These are phyloP conservation scores for Miamiensis avidus DNA, from an alignment of 169 alveolate species.

Conservation along the genomic window DNA sequence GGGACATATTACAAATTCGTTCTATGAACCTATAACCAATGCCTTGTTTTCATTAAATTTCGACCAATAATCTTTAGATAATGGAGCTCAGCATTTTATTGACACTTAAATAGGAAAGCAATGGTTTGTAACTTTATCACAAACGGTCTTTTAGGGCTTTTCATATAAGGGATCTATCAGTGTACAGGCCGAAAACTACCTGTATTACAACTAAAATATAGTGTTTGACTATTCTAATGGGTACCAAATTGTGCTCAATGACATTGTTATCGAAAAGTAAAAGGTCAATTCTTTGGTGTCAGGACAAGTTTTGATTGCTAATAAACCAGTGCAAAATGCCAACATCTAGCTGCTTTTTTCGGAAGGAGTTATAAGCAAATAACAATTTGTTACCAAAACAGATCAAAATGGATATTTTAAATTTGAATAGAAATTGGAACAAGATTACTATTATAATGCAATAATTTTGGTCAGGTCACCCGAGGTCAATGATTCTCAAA, in stretches of 20 bases:
- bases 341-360: neutral
- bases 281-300: neutral
- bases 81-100: neutral
- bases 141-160: neutral
- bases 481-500: neutral
- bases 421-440: too few relatives aligned
- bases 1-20: neutral
- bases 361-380: neutral
- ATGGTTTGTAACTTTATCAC: neutral
- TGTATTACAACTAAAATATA: too few relatives aligned
- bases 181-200: neutral
- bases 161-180: neutral
- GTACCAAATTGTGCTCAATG: neutral
- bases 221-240: neutral
- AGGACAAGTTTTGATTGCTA: neutral
- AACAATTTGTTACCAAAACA: neutral
- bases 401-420: neutral
- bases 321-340: neutral
- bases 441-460: too few relatives aligned
- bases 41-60: neutral
- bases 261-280: too few relatives aligned
- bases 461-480: neutral
- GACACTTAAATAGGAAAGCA: neutral
- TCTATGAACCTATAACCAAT: neutral
- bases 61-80: neutral